These are phyloP conservation scores for Boletus bicolor DNA, from an alignment of 768 basidiomycete genomes.

Conservation along the genomic window DNA sequence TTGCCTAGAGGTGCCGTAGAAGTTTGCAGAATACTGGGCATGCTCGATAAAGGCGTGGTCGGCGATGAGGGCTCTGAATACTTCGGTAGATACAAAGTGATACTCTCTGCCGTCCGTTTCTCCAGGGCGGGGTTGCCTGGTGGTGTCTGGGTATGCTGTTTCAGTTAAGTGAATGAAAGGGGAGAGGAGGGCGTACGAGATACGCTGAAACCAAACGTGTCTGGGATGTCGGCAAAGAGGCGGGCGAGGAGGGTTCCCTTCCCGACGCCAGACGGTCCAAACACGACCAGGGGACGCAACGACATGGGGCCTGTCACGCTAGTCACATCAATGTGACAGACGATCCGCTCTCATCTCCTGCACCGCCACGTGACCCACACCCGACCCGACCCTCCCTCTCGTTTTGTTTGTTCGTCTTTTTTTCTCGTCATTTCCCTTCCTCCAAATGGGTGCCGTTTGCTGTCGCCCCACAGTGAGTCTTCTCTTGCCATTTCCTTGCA, in stretches of 20 bases:
- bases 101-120: slow-evolving; percentile 84
- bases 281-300: slow-evolving; percentile 72
- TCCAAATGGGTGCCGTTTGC: slow-evolving; percentile 71
- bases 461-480: slow-evolving; percentile 72
- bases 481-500: neutral
- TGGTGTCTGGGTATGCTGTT: slow-evolving; percentile 63
- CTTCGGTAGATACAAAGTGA: slow-evolving; percentile 73
- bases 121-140: slow-evolving; percentile 76
- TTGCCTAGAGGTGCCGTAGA: slow-evolving; percentile 87
- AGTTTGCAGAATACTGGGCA: slow-evolving; percentile 89
- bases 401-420: slow-evolving; percentile 16
- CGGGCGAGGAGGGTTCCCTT: slow-evolving; percentile 86
- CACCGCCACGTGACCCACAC: slow-evolving; percentile 12
- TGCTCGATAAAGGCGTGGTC: slow-evolving; percentile 87
- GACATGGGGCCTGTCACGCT: slow-evolving; percentile 5
- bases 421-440: slow-evolving; percentile 1
- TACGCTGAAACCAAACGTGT: slow-evolving; percentile 89
- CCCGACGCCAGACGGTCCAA: slow-evolving; percentile 90
- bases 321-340: neutral
- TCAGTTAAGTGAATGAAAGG: neutral
- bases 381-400: neutral
- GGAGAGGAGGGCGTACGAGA: slow-evolving; percentile 59
- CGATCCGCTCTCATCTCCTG: neutral
- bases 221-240: slow-evolving; percentile 77
- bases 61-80: slow-evolving; percentile 66